Evolutionary conservation across 1,284 basidiomycete genomes (phyloP), one percentile per base, ranked within the genome.

Genomic region (Mrakiaceae sp.): DNA sequence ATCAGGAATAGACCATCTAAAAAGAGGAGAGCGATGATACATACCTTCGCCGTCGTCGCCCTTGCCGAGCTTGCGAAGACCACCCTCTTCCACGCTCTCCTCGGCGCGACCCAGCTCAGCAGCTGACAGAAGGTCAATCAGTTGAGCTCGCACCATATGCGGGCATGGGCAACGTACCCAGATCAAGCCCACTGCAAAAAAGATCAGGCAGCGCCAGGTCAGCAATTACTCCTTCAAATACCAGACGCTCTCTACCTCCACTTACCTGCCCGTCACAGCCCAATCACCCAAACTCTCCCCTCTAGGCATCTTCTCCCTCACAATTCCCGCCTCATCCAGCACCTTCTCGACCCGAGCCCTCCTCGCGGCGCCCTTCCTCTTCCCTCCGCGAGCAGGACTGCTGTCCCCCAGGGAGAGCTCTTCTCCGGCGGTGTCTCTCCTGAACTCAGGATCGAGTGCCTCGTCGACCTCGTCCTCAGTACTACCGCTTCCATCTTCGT

Each of bases 41-140:
- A 56, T 42, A 71, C 72, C 72, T 59, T 71, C 70, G 5, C 69
- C 69, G 51, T 72, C 70, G 51, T 74, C 72, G 7, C 69, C 70
- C 64, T 72, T 70, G 6, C 66, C 70, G 2, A 70, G 62, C 16
- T 67, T 69, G 62, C 70, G 69, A 57, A 71, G 70, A n/a, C 72
- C 67, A 53, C 81, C 83, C 27, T 83, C 81, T 56, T 86, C 74
- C 27, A 84, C 82, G 70, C 88, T 86, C 72, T 87, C 87, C 77
- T 91, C 87, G 8, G 88, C 90, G 60, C 87, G 83, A 46, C 90
- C 90, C 63, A 96, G 83, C 75, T 96, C 92, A 59, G 89, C 87
- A 14, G 92, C 90, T 56, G 93, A 53, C 27, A 27, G 27, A 3
- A 60, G 39, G 27, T 60, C 58, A 42, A 60, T 42, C 48, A 27